phyloP scores from a whole-genome alignment of 345 rosid genomes.

The Angophora floribunda region DNA sequence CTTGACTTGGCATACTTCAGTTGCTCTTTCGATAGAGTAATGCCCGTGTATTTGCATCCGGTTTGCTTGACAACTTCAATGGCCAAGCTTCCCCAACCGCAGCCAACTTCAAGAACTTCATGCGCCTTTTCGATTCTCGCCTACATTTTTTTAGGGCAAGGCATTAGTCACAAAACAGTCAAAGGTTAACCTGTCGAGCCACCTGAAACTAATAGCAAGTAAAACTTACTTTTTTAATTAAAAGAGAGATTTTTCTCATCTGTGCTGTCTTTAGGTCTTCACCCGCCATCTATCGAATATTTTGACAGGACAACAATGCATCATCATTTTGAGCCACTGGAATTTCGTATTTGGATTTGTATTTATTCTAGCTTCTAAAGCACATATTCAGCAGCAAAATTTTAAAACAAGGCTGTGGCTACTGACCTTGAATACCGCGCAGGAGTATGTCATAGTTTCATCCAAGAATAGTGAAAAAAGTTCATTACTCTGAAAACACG shows the following conservation, averaged over 20 bases:
- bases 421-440: constrained; percentile 71
- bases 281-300: constrained; percentile 32
- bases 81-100: constrained; percentile 93
- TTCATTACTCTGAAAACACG: constrained; percentile 57
- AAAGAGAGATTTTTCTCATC: constrained; percentile 55
- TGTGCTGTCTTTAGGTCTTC: constrained; percentile 78
- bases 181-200: background rate
- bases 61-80: constrained; percentile 78
- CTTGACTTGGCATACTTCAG: constrained; percentile 55
- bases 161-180: background rate
- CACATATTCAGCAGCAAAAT: background rate
- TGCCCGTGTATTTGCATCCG: constrained; percentile 82
- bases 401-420: background rate
- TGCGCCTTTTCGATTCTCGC: constrained; percentile 49
- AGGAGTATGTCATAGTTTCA: constrained; percentile 85
- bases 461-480: constrained; percentile 72
- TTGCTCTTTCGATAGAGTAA: constrained; percentile 72
- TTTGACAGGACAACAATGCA: background rate
- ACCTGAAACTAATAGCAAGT: background rate
- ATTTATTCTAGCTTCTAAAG: background rate
- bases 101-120: constrained; percentile 81
- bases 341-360: background rate
- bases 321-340: background rate
- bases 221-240: constrained; percentile 56
- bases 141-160: background rate